Conservation (phyloP, 495 filamentous ascomycete species). For the Cryomyces antarcticus region DNA sequence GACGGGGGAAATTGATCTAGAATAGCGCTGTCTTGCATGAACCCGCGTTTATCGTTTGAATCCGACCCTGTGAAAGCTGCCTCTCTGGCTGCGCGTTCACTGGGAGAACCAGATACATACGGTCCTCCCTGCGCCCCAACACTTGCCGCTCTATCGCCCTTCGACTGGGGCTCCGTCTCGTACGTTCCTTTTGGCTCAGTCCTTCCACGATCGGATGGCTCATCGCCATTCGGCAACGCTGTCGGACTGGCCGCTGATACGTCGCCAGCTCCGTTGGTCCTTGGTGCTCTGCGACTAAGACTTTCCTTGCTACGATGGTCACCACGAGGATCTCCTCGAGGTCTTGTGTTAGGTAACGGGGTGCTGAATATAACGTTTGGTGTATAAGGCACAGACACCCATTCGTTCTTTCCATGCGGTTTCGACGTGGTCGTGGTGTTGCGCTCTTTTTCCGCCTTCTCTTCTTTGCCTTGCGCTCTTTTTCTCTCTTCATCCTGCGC, state of each 20-base stretch:
- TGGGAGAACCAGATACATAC: too few species aligned
- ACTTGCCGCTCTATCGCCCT: too few species aligned
- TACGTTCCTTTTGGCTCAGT: too few species aligned
- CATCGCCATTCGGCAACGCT: conserved; percentile 8
- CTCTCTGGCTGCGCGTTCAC: too few species aligned
- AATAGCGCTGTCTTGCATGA: too few species aligned
- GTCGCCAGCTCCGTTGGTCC: too few species aligned
- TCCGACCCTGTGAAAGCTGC: too few species aligned
- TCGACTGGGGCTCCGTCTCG: too few species aligned
- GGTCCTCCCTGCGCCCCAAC: too few species aligned
- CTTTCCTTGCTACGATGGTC: conserved; percentile 20
- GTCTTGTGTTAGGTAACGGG: conserved; percentile 31
- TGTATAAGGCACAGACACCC: conserved; percentile 40
- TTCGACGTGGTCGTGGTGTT: conserved; percentile 10
- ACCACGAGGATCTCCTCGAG: conserved; percentile 12
- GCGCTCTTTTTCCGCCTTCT: conserved; percentile 46
- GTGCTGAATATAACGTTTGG: conserved; percentile 71
- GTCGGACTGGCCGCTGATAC: neutral
- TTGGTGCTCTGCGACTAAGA: too few species aligned
- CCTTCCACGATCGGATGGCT: neutral
- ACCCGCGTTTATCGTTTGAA: too few species aligned
- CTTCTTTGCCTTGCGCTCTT: conserved; percentile 39
- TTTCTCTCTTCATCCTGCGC: conserved; percentile 56
- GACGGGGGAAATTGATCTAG: too few species aligned
- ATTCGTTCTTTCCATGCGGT: conserved; percentile 20